phyloP scores from a whole-genome alignment of 257 asterid genomes.

The Solanum lycopersicoides region DNA sequence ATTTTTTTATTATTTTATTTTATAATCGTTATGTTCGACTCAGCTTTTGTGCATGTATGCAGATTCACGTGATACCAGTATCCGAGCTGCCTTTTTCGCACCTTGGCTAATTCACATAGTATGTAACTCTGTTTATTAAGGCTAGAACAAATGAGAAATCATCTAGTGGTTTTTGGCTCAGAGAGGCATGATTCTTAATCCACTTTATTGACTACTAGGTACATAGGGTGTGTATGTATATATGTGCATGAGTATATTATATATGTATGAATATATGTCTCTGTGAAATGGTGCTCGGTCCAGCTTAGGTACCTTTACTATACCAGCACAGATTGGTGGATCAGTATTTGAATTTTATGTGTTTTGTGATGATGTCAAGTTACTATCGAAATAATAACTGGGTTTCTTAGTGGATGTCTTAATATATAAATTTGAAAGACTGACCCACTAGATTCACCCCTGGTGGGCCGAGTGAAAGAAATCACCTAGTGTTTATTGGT shows the following conservation, averaged over 20 bases:
- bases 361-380: neutral
- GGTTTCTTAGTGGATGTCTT: neutral
- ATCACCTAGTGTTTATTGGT: neutral
- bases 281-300: neutral
- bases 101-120: neutral
- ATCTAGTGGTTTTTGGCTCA: too few species aligned
- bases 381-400: neutral
- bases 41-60: too few species aligned
- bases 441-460: neutral
- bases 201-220: neutral
- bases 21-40: too few species aligned
- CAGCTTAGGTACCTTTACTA: neutral
- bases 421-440: neutral
- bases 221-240: neutral
- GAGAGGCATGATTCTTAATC: too few species aligned
- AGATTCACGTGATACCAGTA: neutral
- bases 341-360: neutral
- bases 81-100: neutral
- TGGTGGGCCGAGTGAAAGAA: neutral
- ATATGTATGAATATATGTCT: neutral
- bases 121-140: too few species aligned
- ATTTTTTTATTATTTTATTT: too few species aligned
- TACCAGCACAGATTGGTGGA: neutral
- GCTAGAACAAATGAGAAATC: too few species aligned
- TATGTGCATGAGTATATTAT: neutral